Evolutionary conservation across 2,329 filamentous ascomycete species (phyloP), one percentile per base, ranked within the genome.

Genomic region (Cercospora sesami): DNA sequence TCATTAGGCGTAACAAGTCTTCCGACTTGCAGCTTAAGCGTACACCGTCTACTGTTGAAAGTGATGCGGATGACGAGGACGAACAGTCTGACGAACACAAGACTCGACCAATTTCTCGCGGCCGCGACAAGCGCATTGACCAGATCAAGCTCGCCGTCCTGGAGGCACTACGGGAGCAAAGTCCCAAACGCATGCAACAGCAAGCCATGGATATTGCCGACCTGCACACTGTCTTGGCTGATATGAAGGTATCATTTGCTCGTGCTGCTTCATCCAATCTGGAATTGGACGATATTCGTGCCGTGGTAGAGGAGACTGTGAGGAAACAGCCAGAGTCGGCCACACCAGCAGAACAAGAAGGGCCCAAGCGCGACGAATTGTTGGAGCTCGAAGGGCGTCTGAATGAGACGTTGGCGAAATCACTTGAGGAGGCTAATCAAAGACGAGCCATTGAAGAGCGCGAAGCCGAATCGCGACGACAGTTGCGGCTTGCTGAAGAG

Each of bases 21-120:
- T 87, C 84, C n/a, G 79, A 77, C 45, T 91, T 70, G 31, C 68
- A 69, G 53, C 70, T 72, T 10, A 74, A 74, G 62, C 73, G 75
- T 6, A 73, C 69, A 31, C 74, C 76, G 3, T 78, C 93, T 31
- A 81, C 83, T 3, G 84, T 87, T 59, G 89, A 96, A 68, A 97
- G 94, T 77, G 95, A 98, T 80, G 94, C 95, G 10, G 94, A 98
- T 78, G 94, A 97, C 70, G 93, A 97, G 76, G 94, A 80, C 67
- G 78, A 80, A 7, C 60, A 75, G 1, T 69, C 96, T 72, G 93
- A 97, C 23, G 91, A 86, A 45, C 81, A 83, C 51, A 73, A 68
- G 81, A 88, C 77, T 65, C 89, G 92, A 62, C 91, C 91, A 5
- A 85, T 89, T 73, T 97, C 94, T 73, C 92, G 93, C 18, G 86